These are phyloP conservation scores for Lolium multiflorum DNA, from an alignment of 176 grass and related monocot species.

Conservation along the genomic window DNA sequence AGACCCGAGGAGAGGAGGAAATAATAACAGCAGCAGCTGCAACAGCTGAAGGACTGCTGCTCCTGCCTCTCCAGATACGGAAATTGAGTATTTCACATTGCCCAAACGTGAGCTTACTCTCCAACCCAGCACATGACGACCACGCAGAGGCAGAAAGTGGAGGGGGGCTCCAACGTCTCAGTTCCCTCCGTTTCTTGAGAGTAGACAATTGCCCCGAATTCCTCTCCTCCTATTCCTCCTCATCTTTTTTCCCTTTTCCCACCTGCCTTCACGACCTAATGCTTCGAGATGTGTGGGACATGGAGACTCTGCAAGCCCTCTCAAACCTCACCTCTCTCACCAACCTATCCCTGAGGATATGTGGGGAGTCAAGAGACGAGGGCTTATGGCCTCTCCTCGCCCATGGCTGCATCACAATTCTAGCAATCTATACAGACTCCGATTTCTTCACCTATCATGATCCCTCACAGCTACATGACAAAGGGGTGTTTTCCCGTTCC, in stretches of 20 bases:
- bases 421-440: neutral
- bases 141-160: neutral
- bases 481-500: neutral
- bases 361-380: too few relatives aligned
- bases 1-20: neutral
- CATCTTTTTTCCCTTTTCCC: neutral
- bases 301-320: neutral
- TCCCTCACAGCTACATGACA: neutral
- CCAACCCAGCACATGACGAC: neutral
- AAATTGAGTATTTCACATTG: fast-evolving
- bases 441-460: neutral
- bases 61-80: neutral
- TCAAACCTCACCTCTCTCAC: slow-evolving; percentile 25
- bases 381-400: neutral
- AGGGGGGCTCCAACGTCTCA: neutral
- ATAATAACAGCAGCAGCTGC: neutral
- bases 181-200: neutral
- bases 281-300: fast-evolving
- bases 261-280: neutral
- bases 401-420: neutral
- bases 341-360: too few relatives aligned
- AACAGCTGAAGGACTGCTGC: neutral
- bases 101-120: too few relatives aligned
- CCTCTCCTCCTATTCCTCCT: neutral
- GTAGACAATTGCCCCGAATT: fast-evolving